phyloP scores from a whole-genome alignment of 257 asterid genomes.

The Solanum ahanhuiri region DNA sequence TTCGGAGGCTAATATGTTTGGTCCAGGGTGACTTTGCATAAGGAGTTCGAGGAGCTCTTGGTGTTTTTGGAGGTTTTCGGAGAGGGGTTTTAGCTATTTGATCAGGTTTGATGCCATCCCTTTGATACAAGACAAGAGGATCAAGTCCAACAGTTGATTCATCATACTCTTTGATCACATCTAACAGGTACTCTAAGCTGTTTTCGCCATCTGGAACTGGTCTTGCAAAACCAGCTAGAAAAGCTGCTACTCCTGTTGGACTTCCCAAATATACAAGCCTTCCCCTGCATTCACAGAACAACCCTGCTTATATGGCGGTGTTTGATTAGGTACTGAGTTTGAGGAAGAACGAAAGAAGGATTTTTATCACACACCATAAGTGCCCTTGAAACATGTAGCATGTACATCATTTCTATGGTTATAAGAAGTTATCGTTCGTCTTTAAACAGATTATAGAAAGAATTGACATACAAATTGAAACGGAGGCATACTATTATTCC shows the following conservation, averaged over 20 bases:
- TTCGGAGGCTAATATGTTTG: conserved; percentile 42
- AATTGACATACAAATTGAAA: neutral
- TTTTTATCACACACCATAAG: neutral
- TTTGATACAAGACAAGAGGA: conserved; percentile 59
- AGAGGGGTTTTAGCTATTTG: conserved; percentile 44
- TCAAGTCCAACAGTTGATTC: conserved; percentile 69
- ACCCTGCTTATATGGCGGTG: neutral
- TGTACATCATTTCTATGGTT: neutral
- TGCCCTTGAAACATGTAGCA: neutral
- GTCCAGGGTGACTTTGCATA: conserved; percentile 33
- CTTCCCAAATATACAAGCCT: conserved; percentile 63
- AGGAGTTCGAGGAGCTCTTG: conserved; percentile 26
- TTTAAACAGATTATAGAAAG: neutral
- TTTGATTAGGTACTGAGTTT: neutral
- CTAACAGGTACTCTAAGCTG: conserved; percentile 63
- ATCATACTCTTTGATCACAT: conserved; percentile 81
- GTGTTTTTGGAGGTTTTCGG: conserved; percentile 26
- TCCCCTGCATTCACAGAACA: conserved; percentile 36
- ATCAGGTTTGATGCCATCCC: conserved; percentile 63
- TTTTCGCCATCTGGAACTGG: conserved; percentile 82
- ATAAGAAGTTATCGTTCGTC: neutral
- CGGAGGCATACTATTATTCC: neutral
- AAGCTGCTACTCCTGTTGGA: conserved; percentile 36
- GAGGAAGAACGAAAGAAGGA: neutral
- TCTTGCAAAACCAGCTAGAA: conserved; percentile 56